Evolutionary conservation across 257 asterid species (phyloP), one percentile per base, ranked within the genome.

Genomic region (Scutellaria baicalensis): DNA sequence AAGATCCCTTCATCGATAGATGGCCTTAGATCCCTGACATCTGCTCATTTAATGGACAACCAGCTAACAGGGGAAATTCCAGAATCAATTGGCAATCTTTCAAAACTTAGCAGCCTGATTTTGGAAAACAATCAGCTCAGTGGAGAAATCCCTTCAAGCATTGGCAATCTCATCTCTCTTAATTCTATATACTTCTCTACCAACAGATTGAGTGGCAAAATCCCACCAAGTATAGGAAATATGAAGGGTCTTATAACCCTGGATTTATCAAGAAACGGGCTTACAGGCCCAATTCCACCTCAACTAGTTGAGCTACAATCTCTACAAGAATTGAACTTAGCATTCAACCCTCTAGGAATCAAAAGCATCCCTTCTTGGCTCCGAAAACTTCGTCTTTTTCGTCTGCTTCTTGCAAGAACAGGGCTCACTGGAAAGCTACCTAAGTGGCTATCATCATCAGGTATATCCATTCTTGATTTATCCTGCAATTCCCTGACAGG

Each of bases 391-490:
- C 33, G 39, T 4, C 73, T 88, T 40, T 76, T 81, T n/a, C 81
- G 65, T 3, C 79, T 86, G 27, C 33, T 21, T 31, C 72, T 85
- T 6, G 84, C 85, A 1, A 72, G 50, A 3, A 89, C 96, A 1
- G 97, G 95, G 55, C 81, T 91, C 5, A 66, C 48, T 36, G 91
- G 91, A 39, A 43, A 66, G 21, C 73, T 86, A 1, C 96, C 95
- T 0, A 27, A 6, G 8, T 88, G 95, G 87, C 76, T 91, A 7
- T 60, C 85, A 16, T 75, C 88, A 1, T 73, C 89, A 1, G 73
- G 91, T 0, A 0, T 84, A n/a, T 82, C 91, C 2, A 72, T 71
- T 1, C 80, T 88, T 2, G 95, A 91, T 70, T 49, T 88, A 48
- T 91, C 97, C 14, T 72, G 76, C 77, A 91, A 91, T 59, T 82